Evolutionary conservation across 139 green algal genomes (phyloP).

Genomic region (Nannochloris sp.): DNA sequence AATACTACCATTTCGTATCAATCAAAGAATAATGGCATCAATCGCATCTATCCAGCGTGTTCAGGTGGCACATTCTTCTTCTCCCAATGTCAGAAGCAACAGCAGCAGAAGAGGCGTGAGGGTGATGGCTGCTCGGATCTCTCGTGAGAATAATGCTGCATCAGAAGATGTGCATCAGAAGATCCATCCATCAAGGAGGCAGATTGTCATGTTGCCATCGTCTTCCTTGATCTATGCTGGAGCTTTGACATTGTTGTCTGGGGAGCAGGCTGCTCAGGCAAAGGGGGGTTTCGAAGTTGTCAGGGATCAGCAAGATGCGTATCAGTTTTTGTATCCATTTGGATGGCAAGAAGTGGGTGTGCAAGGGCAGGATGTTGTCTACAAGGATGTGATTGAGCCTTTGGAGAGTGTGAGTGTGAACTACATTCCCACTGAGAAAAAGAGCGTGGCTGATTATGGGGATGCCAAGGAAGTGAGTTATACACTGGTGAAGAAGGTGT

Average conservation of each 20-base stretch:
- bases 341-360: conserved; percentile 81
- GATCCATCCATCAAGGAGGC: no score
- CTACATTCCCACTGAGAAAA: conserved; percentile 81
- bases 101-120: no score
- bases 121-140: no score
- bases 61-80: no score
- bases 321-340: conserved; percentile 94
- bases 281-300: conserved; percentile 63
- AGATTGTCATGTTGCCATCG: no score
- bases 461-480: conserved; percentile 31
- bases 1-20: no score
- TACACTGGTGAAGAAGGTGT: conserved; percentile 39
- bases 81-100: no score
- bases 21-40: no score
- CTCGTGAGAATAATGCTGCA: no score
- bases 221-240: no score
- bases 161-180: no score
- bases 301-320: conserved; percentile 80
- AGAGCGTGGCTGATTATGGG: conserved; percentile 78
- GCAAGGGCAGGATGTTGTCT: conserved; percentile 80
- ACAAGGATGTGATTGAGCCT: conserved; percentile 98
- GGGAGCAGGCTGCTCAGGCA: conserved; percentile 12
- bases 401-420: conserved; percentile 89
- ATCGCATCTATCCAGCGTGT: no score
- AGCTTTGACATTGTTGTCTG: not conserved